These are phyloP conservation scores for Cladophialophora carrionii DNA, from an alignment of 2,329 filamentous ascomycete genomes.

Conservation along the genomic window DNA sequence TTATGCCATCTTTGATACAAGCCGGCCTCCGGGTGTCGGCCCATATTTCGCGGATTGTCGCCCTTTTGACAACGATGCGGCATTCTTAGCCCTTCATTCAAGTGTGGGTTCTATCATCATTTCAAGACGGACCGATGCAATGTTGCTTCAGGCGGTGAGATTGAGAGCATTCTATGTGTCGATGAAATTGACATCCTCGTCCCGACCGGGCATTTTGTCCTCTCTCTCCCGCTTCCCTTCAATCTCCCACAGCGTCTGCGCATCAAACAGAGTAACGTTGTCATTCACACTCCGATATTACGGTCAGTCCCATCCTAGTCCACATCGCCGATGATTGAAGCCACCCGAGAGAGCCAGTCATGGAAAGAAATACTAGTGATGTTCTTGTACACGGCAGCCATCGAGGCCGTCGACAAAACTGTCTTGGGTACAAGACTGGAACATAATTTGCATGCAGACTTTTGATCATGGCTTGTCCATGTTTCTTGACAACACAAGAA, in stretches of 20 bases:
- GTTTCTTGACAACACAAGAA: background rate
- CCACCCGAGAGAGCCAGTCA: background rate
- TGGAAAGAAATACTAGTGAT: background rate
- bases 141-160: background rate
- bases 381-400: background rate
- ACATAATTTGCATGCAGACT: background rate
- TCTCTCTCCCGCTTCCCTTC: background rate
- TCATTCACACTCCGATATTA: background rate
- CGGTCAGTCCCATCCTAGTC: background rate
- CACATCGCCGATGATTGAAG: background rate
- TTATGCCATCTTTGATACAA: background rate
- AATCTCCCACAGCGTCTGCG: background rate
- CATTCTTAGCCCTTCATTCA: background rate
- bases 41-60: background rate
- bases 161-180: constrained; percentile 8
- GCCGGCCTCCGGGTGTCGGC: background rate
- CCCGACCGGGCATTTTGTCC: background rate
- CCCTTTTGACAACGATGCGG: background rate
- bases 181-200: background rate
- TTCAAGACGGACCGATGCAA: background rate
- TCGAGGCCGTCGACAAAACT: background rate
- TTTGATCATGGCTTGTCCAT: background rate
- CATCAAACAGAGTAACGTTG: background rate
- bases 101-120: background rate
- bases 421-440: background rate